Evolutionary conservation across 2,329 filamentous ascomycete species (phyloP), one percentile per base, ranked within the genome.

Genomic region (Fusarium sororula): DNA sequence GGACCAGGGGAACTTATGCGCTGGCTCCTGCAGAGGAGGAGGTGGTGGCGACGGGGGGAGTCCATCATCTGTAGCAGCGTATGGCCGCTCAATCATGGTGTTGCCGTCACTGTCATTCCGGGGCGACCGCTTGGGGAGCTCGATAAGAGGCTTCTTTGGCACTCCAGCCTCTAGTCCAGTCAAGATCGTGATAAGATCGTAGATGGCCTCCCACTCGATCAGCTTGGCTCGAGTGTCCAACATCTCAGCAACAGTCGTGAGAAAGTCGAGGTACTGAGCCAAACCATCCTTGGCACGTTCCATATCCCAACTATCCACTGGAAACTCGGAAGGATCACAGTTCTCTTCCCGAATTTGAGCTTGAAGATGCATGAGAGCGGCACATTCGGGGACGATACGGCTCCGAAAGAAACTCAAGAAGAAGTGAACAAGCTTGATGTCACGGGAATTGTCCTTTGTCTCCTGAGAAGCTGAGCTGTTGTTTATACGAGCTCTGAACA

Each of bases 231-330:
- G 94, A 86, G 94, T 94, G 57, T 94, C 92, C 48, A 92, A 88
- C 77, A 96, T 93, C 79, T 98, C 95, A 1, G 94, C 95, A 35
- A 98, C 90, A 0, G 96, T 95, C 22, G 93, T 94, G 61, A 98
- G 93, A 80, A 98, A 97, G 77, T 98, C 95, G 4, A 98, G 90
- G 79, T 97, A 98, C 81, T 98, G 95, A 58, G 95, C 94, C 3
- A 98, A 90, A 2, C 96, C 96, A 79, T 98, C 96, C 81, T 97
- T 98, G 66, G 97, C 96, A 20, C 96, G 91, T 81, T 98, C 96
- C 93, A 98, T 97, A 78, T 98, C 96, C 96, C 96, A 98, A 53
- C 95, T 89, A 78, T 98, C 97, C 4, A 98, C 91, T 0, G 96
- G 96, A 78, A 98, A 98, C 78, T 98, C 95, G 70, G 94, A 91